Evolutionary conservation across 2,329 filamentous ascomycete species (phyloP), one percentile per base, ranked within the genome.

Genomic region (Verticillium nubilum): DNA sequence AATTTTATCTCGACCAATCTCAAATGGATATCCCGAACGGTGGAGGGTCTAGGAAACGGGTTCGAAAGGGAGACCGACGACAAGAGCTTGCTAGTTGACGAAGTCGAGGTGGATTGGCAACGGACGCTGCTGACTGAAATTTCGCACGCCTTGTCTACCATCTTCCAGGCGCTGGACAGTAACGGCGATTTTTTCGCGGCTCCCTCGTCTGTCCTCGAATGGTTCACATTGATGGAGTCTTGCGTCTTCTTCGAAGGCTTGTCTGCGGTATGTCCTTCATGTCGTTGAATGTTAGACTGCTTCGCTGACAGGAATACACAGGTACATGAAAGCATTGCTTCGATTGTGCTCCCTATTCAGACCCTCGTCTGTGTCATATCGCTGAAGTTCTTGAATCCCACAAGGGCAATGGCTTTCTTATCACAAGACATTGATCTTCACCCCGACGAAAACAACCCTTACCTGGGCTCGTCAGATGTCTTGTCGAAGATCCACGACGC

Each of bases 401-500:
- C 78, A 17, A 76, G 79, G 31, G 82, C 88, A 33, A 75, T 86
- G 57, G 78, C 81, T 17, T 79, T 87, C 60, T 78, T 84, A 28
- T 77, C 82, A 57, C 79, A 87, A 56, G 75, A 80, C n/a, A 67
- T 75, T 26, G 75, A 78, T 42, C 71, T 76, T 6, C 69, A 75
- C 2, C 69, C 71, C 35, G 73, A 77, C 52, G 70, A 80, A 62
- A 71, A 82, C 54, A 75, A 78, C 55, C 78, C 82, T 0, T 97
- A 92, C 68, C 78, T 96, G 54, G 79, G 88, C 19, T 87, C 90
- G 56, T 83, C 86, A 2, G 81, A 86, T 6, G 84, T 89, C 23
- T 79, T 96, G n/a, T 82, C 85, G 55, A 83, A 87, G 58, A 83
- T 97, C 15, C 91, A 94, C 65, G 82, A 83, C 57, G 83, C 88